A percentile compares a stretch with the other conserved stretches of the same genome.
Evolutionary conservation across 2,329 filamentous ascomycete genomes (phyloP).

Genomic region (Nemania serpens): DNA sequence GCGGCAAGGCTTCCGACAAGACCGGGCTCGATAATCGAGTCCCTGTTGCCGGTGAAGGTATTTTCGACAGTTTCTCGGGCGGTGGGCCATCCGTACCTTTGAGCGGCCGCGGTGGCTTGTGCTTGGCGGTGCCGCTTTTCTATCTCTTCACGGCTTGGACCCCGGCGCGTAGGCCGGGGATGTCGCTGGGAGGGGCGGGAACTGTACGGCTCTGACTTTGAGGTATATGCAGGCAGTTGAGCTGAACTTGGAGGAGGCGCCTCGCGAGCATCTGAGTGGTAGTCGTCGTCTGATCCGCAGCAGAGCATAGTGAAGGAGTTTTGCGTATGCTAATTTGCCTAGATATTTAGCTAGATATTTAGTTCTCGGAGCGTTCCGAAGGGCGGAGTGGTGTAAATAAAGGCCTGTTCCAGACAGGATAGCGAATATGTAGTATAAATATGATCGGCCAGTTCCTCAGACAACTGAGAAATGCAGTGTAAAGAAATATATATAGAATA

Average conservation of each 20-base stretch:
- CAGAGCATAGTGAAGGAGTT: neutral
- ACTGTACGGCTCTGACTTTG: neutral
- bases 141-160: conserved; percentile 1
- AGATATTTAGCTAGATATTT: neutral
- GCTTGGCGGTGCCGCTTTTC: conserved; percentile 24
- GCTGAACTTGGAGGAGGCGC: too few relatives aligned
- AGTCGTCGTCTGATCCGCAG: neutral
- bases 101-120: conserved; percentile 27
- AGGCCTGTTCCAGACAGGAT: too few relatives aligned
- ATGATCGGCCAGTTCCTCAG: too few relatives aligned
- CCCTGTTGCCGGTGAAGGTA: conserved; percentile 14
- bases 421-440: too few relatives aligned
- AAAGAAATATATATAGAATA: too few relatives aligned
- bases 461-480: too few relatives aligned
- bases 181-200: neutral
- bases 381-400: too few relatives aligned
- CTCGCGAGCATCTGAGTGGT: neutral
- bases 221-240: too few relatives aligned
- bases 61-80: neutral
- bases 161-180: neutral
- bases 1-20: conserved; percentile 22
- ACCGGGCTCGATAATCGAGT: conserved; percentile 32
- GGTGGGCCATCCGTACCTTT: conserved; percentile 31
- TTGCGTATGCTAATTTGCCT: neutral
- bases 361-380: neutral